Base-by-base conservation (phyloP, 306 rosid genomes). In the Vicia faba region DNA sequence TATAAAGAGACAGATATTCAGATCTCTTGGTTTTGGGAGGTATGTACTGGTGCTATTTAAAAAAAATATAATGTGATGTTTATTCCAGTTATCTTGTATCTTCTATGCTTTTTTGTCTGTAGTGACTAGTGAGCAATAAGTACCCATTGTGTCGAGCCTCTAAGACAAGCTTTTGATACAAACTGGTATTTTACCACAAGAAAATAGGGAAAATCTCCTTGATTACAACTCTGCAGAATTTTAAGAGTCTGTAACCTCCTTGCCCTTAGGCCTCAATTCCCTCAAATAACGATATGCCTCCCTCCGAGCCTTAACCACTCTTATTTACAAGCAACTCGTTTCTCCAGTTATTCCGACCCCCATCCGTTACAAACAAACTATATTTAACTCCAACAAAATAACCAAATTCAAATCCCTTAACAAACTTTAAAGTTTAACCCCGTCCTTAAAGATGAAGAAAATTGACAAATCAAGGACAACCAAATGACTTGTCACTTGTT, bases 11-110 rank as follows among this genome's bases (percentile, higher is more conserved):
- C 85, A 12, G 98, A 93, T 84, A 71, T 82, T 77, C 96, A 93
- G 65, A 89, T 93, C 55, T 66, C 68, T 54, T 93, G 98, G 98
- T 93, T 93, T 80, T 93, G 98, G 97, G 86, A 89, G 97, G 98
- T 93, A 89, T 39, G 75, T 76, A 7, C 18, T 18, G 39, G 40
- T 71, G 40, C 60, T 66, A 65, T 71, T 73, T 46, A 46, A 44
- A 20, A 61, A 28, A 61, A 72, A 40, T 43, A 23, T 39, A 8
- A n/a, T 33, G 48, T 31, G 4, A 11, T 49, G 60, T 71, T 19
- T 38, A 28, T 51, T 20, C 40, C 51, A 33, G 15, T 56, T 41
- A 25, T 48, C 4, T 50, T 48, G 7, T 25, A 14, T 23, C 3
- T 28, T 62, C 15, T 11, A 43, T 48, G 12, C 11, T 20, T 20